Evolutionary conservation across 129 eudicot species (phyloP).

Genomic region (Centrapalus pauciflorus): DNA sequence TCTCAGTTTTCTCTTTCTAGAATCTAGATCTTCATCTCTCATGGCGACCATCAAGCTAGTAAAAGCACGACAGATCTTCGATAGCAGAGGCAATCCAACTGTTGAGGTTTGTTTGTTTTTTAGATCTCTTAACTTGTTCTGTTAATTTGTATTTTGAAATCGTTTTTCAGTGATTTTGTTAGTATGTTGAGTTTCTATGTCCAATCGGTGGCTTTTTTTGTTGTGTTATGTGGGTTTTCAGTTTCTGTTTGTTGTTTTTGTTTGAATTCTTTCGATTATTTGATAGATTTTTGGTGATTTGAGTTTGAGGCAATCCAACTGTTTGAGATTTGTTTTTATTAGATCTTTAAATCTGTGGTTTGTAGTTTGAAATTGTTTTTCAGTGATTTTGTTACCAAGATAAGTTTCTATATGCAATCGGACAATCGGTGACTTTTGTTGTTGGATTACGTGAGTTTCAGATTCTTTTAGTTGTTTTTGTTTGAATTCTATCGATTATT

Average conservation of each 20-base stretch:
- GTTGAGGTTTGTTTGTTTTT: constrained; percentile 62
- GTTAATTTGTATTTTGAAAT: background rate
- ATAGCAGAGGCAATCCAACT: constrained; percentile 98
- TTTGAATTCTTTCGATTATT: background rate
- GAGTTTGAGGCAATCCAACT: constrained; percentile 98
- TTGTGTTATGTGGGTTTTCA: background rate
- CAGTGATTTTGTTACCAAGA: background rate
- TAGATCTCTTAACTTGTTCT: background rate
- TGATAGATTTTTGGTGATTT: too few species aligned
- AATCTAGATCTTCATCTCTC: constrained; percentile 32
- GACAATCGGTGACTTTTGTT: background rate
- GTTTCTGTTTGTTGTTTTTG: background rate
- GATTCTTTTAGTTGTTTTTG: background rate
- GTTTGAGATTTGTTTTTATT: constrained; percentile 63
- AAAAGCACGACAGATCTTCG: constrained; percentile 95
- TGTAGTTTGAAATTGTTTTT: background rate
- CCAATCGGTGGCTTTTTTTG: constrained; percentile 4
- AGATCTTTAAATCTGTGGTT: background rate
- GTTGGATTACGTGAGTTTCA: background rate
- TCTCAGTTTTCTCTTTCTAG: constrained; percentile 1
- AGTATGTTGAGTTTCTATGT: background rate
- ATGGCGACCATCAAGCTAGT: constrained; percentile 74
- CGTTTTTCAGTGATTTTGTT: background rate
- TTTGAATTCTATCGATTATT: background rate
- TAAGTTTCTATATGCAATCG: background rate